These are phyloP conservation scores for Nematodospora valgi DNA, from an alignment of 805 yeast genomes.

Conservation along the genomic window DNA sequence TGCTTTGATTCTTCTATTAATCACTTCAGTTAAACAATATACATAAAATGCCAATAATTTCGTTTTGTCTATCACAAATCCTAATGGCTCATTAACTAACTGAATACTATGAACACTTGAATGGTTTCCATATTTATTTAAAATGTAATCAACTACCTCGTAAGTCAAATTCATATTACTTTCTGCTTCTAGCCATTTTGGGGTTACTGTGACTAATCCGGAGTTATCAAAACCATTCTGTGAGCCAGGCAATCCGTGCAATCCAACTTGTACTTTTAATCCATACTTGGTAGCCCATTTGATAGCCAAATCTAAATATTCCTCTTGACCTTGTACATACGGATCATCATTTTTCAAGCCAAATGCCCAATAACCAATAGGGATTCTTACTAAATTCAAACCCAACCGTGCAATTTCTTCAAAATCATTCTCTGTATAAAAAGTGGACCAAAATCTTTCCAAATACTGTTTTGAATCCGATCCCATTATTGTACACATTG, in stretches of 20 bases:
- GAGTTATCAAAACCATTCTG: constrained; percentile 88
- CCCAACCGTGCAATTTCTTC: constrained; percentile 48
- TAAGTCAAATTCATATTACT: constrained; percentile 12
- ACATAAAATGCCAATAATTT: constrained; percentile 20
- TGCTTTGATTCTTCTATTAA: constrained; percentile 7
- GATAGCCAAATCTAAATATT: constrained; percentile 61
- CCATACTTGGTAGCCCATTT: constrained; percentile 63
- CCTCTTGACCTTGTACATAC: constrained; percentile 64
- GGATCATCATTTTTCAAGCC: constrained; percentile 50
- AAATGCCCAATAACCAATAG: constrained; percentile 85
- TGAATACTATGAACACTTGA: constrained; percentile 20
- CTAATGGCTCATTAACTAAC: constrained; percentile 29
- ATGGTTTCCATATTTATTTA: constrained; percentile 14
- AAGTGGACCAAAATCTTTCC: constrained; percentile 53
- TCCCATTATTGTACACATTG: constrained; percentile 48
- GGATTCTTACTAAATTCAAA: constrained; percentile 66
- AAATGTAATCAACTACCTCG: constrained; percentile 13
- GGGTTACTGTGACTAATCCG: constrained; percentile 47
- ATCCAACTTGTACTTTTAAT: constrained; percentile 68
- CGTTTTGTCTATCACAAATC: constrained; percentile 17
- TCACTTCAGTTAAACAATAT: constrained; percentile 14
- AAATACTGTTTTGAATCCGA: constrained; percentile 41
- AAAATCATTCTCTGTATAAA: constrained; percentile 60
- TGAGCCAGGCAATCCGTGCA: constrained; percentile 83
- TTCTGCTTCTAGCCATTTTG: constrained; percentile 13